Conservation (phyloP, 164 flowering plant species). For the Pachysandra terminalis region DNA sequence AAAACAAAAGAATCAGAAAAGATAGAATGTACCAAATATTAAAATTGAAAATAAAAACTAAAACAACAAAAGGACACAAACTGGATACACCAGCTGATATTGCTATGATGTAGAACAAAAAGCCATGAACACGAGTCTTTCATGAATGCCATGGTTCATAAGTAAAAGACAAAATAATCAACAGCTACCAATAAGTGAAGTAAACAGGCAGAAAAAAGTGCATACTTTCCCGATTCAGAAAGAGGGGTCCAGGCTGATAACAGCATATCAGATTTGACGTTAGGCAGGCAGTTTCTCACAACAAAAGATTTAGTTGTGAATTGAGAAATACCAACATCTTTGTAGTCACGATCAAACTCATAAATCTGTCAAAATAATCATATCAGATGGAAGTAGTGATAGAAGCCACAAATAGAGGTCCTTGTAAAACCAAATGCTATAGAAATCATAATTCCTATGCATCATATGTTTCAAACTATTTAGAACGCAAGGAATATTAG, state of each 20-base stretch:
- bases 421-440: not conserved
- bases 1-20: too few species aligned
- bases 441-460: too few species aligned
- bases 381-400: constrained; percentile 7
- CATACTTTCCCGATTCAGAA: constrained; percentile 98
- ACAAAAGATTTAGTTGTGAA: constrained; percentile 87
- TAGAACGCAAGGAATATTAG: too few species aligned
- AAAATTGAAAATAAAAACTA: too few species aligned
- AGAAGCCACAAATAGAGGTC: not conserved
- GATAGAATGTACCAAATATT: too few species aligned
- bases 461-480: too few species aligned
- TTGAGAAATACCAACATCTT: constrained; percentile 88
- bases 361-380: constrained; percentile 51
- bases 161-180: not conserved
- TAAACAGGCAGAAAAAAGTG: constrained; percentile 3
- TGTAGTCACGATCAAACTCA: constrained; percentile 98
- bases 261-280: constrained; percentile 91
- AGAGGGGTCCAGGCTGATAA: constrained; percentile 99
- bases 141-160: not conserved
- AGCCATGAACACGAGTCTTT: not conserved
- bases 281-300: constrained; percentile 85
- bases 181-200: not conserved
- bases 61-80: too few species aligned
- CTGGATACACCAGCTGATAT: not conserved
- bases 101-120: not conserved